A percentile compares a stretch with the other conserved stretches of the same genome.
Evolutionary conservation across 345 rosid species (phyloP).

Genomic region (Gynandropsis gynandra): DNA sequence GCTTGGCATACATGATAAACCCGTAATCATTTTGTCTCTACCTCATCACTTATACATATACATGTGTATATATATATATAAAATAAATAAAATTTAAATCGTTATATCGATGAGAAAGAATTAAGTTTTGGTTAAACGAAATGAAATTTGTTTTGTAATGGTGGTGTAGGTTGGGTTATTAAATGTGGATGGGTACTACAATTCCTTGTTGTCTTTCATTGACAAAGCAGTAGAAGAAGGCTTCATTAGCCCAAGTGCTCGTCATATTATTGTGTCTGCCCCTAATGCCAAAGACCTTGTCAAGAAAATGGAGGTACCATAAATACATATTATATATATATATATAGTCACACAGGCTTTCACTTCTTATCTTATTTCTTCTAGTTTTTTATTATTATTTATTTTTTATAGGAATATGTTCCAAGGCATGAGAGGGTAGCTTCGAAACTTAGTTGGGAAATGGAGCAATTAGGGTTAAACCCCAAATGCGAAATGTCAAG

Average conservation of each 20-base stretch:
- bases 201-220: slow-evolving; percentile 59
- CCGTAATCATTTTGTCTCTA: slow-evolving; percentile 39
- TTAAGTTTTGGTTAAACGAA: not conserved
- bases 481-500: slow-evolving; percentile 49
- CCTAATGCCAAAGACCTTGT: slow-evolving; percentile 56
- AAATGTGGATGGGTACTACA: slow-evolving; percentile 77
- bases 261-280: slow-evolving; percentile 72
- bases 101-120: not conserved
- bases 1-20: slow-evolving; percentile 80
- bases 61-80: not conserved
- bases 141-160: too few species aligned
- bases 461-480: slow-evolving; percentile 37
- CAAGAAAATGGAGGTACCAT: slow-evolving; percentile 56
- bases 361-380: not conserved
- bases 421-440: slow-evolving; percentile 73
- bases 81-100: too few species aligned
- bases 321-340: not conserved
- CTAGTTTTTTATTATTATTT: not conserved
- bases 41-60: slow-evolving; percentile 15
- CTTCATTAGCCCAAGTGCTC: slow-evolving; percentile 56
- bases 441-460: slow-evolving; percentile 73
- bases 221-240: slow-evolving; percentile 85
- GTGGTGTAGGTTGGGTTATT: slow-evolving; percentile 57
- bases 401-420: slow-evolving; percentile 48
- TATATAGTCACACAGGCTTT: not conserved